These are phyloP conservation scores for Rickenella mellea DNA, from an alignment of 768 basidiomycete species.

Conservation along the genomic window DNA sequence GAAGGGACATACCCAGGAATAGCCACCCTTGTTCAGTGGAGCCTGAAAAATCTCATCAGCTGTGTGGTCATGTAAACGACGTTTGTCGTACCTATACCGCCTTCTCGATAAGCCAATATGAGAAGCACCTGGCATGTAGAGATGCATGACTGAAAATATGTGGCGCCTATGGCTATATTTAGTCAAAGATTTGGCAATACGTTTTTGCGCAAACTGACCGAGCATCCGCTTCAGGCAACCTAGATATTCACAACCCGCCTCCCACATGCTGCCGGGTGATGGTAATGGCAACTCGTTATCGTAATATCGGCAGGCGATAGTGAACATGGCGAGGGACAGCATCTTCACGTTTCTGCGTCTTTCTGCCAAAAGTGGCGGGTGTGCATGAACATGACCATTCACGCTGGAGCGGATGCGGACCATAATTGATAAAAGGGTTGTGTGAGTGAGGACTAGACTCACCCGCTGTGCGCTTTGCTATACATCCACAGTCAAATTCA, in stretches of 20 bases:
- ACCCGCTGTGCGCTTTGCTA: too few species aligned
- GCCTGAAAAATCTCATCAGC: slow-evolving; percentile 14
- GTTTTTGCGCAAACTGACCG: slow-evolving; percentile 9
- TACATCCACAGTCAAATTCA: too few species aligned
- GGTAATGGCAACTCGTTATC: slow-evolving; percentile 20
- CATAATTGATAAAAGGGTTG: too few species aligned
- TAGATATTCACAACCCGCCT: slow-evolving; percentile 66
- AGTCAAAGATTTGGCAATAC: background rate
- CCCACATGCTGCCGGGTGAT: slow-evolving; percentile 57
- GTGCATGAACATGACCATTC: too few species aligned
- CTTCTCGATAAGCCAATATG: slow-evolving; percentile 75
- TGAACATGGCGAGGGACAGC: slow-evolving; percentile 72
- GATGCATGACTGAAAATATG: slow-evolving; percentile 33
- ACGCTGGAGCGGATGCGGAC: too few species aligned
- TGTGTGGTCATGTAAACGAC: background rate
- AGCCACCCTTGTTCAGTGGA: slow-evolving; percentile 86
- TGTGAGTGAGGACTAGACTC: too few species aligned
- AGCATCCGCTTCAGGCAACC: slow-evolving; percentile 57
- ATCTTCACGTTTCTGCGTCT: slow-evolving; percentile 39
- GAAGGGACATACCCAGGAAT: slow-evolving; percentile 22
- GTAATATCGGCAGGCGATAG: slow-evolving; percentile 68
- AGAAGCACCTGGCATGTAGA: slow-evolving; percentile 74
- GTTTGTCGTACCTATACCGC: slow-evolving; percentile 48
- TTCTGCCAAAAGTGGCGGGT: background rate
- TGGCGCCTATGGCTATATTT: background rate